Evolutionary conservation across 768 basidiomycete genomes (phyloP).

Genomic region (Tricholomella constricta): DNA sequence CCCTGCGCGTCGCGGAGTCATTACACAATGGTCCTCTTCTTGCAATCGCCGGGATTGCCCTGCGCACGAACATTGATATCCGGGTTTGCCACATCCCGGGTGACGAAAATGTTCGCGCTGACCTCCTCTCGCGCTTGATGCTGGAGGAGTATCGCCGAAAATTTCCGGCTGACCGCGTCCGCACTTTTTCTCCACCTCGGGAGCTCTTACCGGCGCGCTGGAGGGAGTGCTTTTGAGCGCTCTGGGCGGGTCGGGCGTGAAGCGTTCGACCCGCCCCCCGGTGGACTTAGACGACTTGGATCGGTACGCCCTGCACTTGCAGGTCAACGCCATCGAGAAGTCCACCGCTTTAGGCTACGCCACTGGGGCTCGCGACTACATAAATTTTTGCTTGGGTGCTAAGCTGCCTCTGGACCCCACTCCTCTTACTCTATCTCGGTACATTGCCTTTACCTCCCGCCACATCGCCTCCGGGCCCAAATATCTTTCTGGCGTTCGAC

Average conservation of each 20-base stretch:
- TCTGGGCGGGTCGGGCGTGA: slow-evolving; percentile 9
- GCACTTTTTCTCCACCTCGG: slow-evolving; percentile 18
- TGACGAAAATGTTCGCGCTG: slow-evolving; percentile 16
- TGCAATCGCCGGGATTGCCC: slow-evolving; percentile 5
- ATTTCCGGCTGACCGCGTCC: slow-evolving; percentile 18
- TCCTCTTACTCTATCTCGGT: slow-evolving; percentile 14
- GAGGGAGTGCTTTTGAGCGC: slow-evolving; percentile 21
- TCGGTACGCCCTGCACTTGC: slow-evolving; percentile 14
- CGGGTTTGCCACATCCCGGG: slow-evolving; percentile 18
- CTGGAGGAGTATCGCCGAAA: slow-evolving; percentile 14
- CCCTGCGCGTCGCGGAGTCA: slow-evolving; percentile 9
- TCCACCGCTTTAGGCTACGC: slow-evolving; percentile 17
- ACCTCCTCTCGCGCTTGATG: slow-evolving; percentile 18
- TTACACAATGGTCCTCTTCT: slow-evolving; percentile 6
- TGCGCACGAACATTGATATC: slow-evolving; percentile 15
- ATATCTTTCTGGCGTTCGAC: slow-evolving; percentile 24
- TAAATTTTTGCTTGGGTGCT: slow-evolving; percentile 17
- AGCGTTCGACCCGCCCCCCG: slow-evolving; percentile 3
- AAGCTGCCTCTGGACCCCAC: slow-evolving; percentile 20
- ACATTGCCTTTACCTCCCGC: neutral
- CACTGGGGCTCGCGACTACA: slow-evolving; percentile 23
- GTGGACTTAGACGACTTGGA: slow-evolving; percentile 17
- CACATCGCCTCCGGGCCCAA: slow-evolving; percentile 13
- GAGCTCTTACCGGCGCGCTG: slow-evolving; percentile 19
- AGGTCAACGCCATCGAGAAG: slow-evolving; percentile 21